Percentiles rank a stretch among this genome's conserved stretches.
These are phyloP conservation scores for Ceratobasidium sp. DNA, from an alignment of 1,284 basidiomycete genomes.

Conservation along the genomic window DNA sequence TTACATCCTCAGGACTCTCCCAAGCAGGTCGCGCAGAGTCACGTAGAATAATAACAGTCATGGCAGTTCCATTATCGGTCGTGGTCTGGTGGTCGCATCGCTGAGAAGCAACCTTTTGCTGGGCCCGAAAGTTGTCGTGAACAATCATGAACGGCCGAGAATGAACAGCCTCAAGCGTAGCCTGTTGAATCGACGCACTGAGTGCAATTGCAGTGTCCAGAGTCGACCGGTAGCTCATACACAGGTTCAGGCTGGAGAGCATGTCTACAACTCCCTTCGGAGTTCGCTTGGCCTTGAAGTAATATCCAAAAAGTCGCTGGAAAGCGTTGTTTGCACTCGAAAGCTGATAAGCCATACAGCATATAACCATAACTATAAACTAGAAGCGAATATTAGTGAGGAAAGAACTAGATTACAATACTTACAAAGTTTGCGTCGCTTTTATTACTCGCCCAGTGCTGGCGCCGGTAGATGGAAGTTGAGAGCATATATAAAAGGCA, in stretches of 20 bases:
- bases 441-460: too few species aligned
- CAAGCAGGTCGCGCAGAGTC: not conserved
- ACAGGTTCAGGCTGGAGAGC: not conserved
- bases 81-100: not conserved
- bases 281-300: slow-evolving; percentile 2
- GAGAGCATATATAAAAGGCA: not conserved
- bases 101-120: not conserved
- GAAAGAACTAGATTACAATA: not conserved
- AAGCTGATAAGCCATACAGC: not conserved
- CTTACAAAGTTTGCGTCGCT: slow-evolving; percentile 3
- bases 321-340: not conserved
- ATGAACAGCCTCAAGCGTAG: not conserved
- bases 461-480: not conserved
- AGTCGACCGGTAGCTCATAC: not conserved
- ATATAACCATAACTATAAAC: not conserved
- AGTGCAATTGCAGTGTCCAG: not conserved
- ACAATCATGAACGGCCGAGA: not conserved
- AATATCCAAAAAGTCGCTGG: slow-evolving; percentile 1
- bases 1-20: not conserved
- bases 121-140: slow-evolving; percentile 15
- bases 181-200: not conserved
- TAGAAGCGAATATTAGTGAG: not conserved
- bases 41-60: slow-evolving; percentile 1
- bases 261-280: not conserved
- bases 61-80: slow-evolving; percentile 4